Percentiles rank a stretch among this genome's conserved stretches.
Conservation (phyloP, 2,329 filamentous ascomycete species). For the Shiraia sp. region DNA sequence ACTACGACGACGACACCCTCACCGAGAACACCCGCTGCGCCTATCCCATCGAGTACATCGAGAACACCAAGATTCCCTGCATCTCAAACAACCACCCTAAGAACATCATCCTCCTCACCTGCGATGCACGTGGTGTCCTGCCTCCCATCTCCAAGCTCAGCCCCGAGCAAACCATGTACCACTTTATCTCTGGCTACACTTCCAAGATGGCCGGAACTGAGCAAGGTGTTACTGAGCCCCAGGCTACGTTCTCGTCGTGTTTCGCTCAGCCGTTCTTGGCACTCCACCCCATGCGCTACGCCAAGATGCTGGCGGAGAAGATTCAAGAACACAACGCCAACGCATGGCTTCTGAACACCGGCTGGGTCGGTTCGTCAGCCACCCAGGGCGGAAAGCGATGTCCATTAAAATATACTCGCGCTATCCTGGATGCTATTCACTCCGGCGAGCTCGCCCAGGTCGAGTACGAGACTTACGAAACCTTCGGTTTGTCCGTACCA, state of each 20-base stretch:
- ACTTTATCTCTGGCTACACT: constrained; percentile 99
- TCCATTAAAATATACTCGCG: constrained; percentile 97
- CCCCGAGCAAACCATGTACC: constrained; percentile 97
- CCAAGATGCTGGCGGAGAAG: constrained; percentile 97
- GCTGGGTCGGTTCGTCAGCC: constrained; percentile 91
- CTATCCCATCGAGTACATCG: constrained; percentile 98
- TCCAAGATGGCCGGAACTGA: constrained; percentile 99
- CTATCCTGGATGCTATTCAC: constrained; percentile 98
- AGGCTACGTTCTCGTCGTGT: constrained; percentile 98
- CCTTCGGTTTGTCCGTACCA: constrained; percentile 97
- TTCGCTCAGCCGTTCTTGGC: constrained; percentile 99
- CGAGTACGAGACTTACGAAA: constrained; percentile 92
- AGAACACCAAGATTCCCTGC: constrained; percentile 98
- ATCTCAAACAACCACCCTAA: constrained; percentile 82
- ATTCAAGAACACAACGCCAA: constrained; percentile 93
- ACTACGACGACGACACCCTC: constrained; percentile 93
- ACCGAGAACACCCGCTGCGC: constrained; percentile 99
- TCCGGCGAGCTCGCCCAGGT: constrained; percentile 90
- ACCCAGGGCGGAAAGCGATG: constrained; percentile 86
- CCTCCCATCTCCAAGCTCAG: constrained; percentile 97
- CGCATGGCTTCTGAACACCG: constrained; percentile 98
- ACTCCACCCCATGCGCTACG: constrained; percentile 98
- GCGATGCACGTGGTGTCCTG: constrained; percentile 94
- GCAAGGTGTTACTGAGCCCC: constrained; percentile 93
- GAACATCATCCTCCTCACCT: constrained; percentile 98